Base-by-base conservation (phyloP, 148 eudicot species). In the Rhododendron kiyosumense region DNA sequence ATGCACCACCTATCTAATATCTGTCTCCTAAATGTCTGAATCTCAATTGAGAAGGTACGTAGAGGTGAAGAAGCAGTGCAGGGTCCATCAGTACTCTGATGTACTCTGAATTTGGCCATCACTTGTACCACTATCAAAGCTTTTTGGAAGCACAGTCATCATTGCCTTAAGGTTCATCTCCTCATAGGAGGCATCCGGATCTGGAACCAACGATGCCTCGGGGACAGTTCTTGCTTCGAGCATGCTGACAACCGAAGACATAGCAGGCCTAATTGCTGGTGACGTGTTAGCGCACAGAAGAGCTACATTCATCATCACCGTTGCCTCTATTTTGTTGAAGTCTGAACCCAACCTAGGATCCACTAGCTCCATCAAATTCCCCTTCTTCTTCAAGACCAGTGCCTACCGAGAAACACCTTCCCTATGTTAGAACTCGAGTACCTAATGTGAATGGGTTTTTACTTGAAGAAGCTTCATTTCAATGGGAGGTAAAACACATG, bases 181-280 rank as follows among this genome's bases (percentile, higher is more conserved):
- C 0, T 17, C 28, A 48, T 2, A 7, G 15, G 32, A 85, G 49
- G 28, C 41, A 30, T 57, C 78, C 3, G 22, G 8, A 18, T 78
- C 83, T n/a, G 57, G 17, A 63, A 65, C 34, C 12, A 78, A 49
- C 52, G 15, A 10, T 2, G 52, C 51, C 52, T 77, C 28, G 41
- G 49, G n/a, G 28, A 46, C n/a, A 51, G 59, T 41, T 45, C 54
- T 22, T 18, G 86, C 88, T 80, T 86, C 88, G 13, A 88, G 84
- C 81, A 86, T 79, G 86, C 88, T 73, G 7, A 83, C 88, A 26
- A 86, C 90, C 3, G 86, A 78, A 41, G 90, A 88, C 90, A 88
- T 88, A 13, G 65, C 6, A 14, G 90, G 90, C 84, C 88, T 88
- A 41, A 54, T 82, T 20, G 88, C 46, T 24, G 84, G 84, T 15